These are phyloP conservation scores for Triticum urartu DNA, from an alignment of 176 grass and related monocot genomes.

Conservation along the genomic window DNA sequence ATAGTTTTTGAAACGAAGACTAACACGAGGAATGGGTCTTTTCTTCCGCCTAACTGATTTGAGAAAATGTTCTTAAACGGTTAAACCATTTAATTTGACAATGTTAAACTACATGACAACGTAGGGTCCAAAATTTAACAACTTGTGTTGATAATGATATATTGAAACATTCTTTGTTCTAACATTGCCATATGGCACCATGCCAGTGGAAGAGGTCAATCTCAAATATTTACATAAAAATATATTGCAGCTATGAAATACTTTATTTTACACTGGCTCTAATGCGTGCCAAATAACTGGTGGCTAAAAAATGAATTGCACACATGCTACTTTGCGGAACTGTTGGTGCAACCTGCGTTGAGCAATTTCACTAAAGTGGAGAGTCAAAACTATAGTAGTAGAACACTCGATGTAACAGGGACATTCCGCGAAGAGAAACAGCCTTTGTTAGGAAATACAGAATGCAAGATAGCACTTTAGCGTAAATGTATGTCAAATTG, in stretches of 20 bases:
- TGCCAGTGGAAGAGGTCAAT: conserved; percentile 1
- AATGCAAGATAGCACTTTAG: background rate
- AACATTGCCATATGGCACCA: background rate
- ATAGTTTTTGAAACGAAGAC: background rate
- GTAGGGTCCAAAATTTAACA: background rate
- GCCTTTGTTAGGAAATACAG: background rate
- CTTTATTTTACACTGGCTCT: background rate
- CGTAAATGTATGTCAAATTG: background rate
- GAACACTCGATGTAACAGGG: background rate
- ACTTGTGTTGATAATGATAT: background rate
- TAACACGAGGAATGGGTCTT: background rate
- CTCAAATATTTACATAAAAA: background rate
- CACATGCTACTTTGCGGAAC: background rate
- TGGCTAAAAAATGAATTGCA: background rate
- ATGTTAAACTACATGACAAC: background rate
- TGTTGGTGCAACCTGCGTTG: background rate
- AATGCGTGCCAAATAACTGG: background rate
- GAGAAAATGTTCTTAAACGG: background rate
- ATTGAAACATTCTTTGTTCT: background rate
- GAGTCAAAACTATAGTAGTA: background rate
- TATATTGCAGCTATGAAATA: background rate
- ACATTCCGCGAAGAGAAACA: background rate
- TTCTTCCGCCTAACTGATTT: background rate
- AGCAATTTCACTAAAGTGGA: conserved; percentile 1
- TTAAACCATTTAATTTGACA: background rate